These are phyloP conservation scores for Raffaelea ambrosiae DNA, from an alignment of 2,329 filamentous ascomycete genomes.

Conservation along the genomic window DNA sequence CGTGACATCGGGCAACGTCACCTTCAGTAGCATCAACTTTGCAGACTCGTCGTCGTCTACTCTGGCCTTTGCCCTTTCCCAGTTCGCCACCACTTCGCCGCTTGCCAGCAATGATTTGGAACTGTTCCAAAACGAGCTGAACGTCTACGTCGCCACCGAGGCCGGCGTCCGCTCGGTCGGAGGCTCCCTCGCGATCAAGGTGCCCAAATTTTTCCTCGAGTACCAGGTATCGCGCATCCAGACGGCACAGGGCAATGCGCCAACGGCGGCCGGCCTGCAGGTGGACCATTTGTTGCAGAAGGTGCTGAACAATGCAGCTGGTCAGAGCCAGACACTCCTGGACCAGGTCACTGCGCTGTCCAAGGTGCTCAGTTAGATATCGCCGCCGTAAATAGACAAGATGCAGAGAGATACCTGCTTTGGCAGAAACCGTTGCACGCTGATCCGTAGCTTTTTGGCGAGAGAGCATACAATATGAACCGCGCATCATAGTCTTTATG, in stretches of 20 bases:
- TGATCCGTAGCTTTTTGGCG: no score
- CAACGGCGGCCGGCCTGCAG: constrained; percentile 39
- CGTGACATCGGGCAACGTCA: constrained; percentile 39
- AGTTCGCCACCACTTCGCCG: constrained; percentile 42
- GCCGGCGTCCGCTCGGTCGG: constrained; percentile 46
- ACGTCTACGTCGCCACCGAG: constrained; percentile 52
- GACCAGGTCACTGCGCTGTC: constrained; percentile 42
- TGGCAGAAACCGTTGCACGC: no score
- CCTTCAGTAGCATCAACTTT: constrained; percentile 51
- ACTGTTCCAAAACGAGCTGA: constrained; percentile 42
- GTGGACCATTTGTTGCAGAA: constrained; percentile 50
- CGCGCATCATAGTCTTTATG: no score
- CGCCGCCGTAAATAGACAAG: not conserved
- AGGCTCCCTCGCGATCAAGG: constrained; percentile 47
- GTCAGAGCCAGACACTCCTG: constrained; percentile 37
- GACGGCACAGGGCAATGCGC: constrained; percentile 48
- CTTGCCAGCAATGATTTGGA: constrained; percentile 40
- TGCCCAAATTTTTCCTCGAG: constrained; percentile 54
- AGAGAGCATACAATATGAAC: no score
- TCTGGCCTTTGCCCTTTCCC: constrained; percentile 43
- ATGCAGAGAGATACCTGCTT: no score
- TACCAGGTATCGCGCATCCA: constrained; percentile 52
- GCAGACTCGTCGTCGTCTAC: constrained; percentile 36
- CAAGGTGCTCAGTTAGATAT: constrained; percentile 12
- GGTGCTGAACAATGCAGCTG: constrained; percentile 45